Percentiles rank a stretch among this genome's conserved stretches.
phyloP scores from a whole-genome alignment of 768 basidiomycete genomes.

The Tulasnella sp. region DNA sequence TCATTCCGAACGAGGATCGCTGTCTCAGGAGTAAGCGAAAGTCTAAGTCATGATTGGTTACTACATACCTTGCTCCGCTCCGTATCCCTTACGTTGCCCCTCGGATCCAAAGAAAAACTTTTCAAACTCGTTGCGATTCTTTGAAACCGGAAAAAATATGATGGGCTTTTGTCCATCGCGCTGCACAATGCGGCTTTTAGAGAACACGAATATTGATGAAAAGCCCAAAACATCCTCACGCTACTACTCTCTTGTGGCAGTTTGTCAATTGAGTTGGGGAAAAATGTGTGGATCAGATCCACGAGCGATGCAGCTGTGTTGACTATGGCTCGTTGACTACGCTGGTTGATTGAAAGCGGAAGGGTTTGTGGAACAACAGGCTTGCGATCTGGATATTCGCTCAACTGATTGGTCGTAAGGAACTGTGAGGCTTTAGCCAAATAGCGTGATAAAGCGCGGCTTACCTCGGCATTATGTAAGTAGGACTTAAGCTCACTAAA shows the following conservation, averaged over 20 bases:
- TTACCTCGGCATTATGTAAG: conserved; percentile 47
- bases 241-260: conserved; percentile 36
- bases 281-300: conserved; percentile 44
- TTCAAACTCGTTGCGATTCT: no score
- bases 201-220: no score
- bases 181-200: neutral
- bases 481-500: conserved; percentile 62
- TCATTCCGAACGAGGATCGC: conserved; percentile 59
- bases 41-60: conserved; percentile 34
- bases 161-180: conserved; percentile 7
- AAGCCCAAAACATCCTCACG: no score
- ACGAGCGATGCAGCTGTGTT: conserved; percentile 53
- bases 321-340: conserved; percentile 63
- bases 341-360: conserved; percentile 49
- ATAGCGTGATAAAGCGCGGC: neutral
- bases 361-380: conserved; percentile 26
- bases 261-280: conserved; percentile 50
- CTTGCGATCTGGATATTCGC: conserved; percentile 2
- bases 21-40: neutral
- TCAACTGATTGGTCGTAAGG: neutral
- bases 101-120: no score
- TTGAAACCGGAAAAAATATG: no score
- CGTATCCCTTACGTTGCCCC: no score
- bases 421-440: neutral
- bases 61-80: no score